These are phyloP conservation scores for Fraxinus nigra DNA, from an alignment of 305 asterid species.

Conservation along the genomic window DNA sequence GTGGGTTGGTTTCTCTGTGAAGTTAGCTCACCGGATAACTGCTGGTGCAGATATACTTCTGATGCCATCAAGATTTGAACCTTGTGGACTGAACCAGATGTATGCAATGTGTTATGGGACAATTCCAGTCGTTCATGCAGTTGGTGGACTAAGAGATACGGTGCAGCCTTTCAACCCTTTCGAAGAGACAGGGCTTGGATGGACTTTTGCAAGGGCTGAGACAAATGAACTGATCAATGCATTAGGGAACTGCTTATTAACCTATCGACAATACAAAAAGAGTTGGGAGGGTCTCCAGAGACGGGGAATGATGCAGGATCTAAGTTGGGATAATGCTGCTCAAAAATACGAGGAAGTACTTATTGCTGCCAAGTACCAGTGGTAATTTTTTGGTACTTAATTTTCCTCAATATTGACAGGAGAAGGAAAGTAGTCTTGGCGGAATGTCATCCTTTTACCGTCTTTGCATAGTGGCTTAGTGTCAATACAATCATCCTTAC, in stretches of 20 bases:
- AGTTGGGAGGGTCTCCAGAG: slow-evolving; percentile 93
- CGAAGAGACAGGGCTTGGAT: slow-evolving; percentile 79
- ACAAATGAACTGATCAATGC: slow-evolving; percentile 57
- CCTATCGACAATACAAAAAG: slow-evolving; percentile 62
- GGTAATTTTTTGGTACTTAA: slow-evolving; percentile 37
- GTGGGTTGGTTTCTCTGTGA: slow-evolving; percentile 91
- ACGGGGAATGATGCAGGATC: slow-evolving; percentile 79
- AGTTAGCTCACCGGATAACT: slow-evolving; percentile 81
- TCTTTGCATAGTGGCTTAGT: background rate
- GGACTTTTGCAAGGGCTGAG: slow-evolving; percentile 77
- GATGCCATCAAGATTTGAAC: slow-evolving; percentile 97
- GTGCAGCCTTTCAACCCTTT: slow-evolving; percentile 83
- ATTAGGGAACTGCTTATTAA: slow-evolving; percentile 68
- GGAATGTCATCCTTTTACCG: background rate
- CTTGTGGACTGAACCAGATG: slow-evolving; percentile 94
- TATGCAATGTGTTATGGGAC: slow-evolving; percentile 93
- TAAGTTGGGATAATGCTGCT: slow-evolving; percentile 93
- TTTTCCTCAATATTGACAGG: background rate
- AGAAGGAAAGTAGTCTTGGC: background rate
- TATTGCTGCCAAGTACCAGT: slow-evolving; percentile 88
- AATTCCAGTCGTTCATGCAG: slow-evolving; percentile 88
- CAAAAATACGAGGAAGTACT: slow-evolving; percentile 83
- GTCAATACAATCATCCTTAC: background rate
- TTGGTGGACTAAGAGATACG: slow-evolving; percentile 89
- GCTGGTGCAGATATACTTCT: slow-evolving; percentile 81